These are phyloP conservation scores for Stipa capillata DNA, from an alignment of 176 grass and related monocot genomes.

Conservation along the genomic window DNA sequence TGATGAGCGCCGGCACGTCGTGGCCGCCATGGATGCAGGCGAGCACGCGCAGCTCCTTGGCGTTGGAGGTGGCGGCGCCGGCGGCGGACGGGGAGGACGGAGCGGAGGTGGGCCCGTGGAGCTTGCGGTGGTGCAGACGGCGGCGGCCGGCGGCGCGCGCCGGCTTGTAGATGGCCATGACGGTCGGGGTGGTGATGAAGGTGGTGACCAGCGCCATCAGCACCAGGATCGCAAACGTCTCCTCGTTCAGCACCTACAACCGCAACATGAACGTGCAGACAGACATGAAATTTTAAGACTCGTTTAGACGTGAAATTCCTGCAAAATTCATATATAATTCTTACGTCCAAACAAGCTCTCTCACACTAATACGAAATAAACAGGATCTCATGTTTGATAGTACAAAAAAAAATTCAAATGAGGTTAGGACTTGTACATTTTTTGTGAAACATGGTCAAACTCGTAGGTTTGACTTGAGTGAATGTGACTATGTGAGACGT, in stretches of 20 bases:
- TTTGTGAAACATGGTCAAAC: no score
- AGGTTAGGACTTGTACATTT: no score
- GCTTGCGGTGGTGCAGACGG: slow-evolving; percentile 42
- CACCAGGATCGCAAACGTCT: slow-evolving; percentile 80
- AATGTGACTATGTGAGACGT: no score
- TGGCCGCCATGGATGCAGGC: slow-evolving; percentile 57
- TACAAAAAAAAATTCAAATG: no score
- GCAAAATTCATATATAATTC: no score
- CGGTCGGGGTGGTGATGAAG: slow-evolving; percentile 75
- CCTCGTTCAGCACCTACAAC: slow-evolving; percentile 67
- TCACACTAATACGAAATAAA: no score
- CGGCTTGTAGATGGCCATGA: slow-evolving; percentile 87
- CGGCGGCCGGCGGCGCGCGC: slow-evolving; percentile 24
- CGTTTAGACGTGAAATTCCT: no score
- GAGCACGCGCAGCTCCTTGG: slow-evolving; percentile 66
- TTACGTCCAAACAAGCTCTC: no score
- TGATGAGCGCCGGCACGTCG: slow-evolving; percentile 62
- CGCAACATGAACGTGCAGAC: not conserved
- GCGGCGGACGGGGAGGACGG: slow-evolving; percentile 24
- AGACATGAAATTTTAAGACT: no score
- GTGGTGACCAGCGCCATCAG: slow-evolving; percentile 86
- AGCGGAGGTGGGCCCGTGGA: slow-evolving; percentile 25
- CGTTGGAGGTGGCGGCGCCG: not conserved
- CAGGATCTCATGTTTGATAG: no score
- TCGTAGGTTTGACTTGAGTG: no score